Conservation (phyloP, 2,329 filamentous ascomycete species). For the Hortaea werneckii region DNA sequence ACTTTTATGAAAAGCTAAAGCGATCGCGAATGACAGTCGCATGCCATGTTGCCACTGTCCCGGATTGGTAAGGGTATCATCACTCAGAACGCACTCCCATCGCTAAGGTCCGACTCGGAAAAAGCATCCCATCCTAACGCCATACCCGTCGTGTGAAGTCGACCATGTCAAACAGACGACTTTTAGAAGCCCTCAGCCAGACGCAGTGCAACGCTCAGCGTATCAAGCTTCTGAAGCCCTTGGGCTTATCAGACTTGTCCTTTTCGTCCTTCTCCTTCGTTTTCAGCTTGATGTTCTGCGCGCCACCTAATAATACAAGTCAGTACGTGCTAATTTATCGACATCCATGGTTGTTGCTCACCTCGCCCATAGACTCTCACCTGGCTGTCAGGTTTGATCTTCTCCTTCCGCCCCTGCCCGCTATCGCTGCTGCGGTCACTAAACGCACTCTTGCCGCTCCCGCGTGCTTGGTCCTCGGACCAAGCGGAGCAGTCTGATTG, state of each 20-base stretch:
- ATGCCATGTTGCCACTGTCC: too few relatives aligned
- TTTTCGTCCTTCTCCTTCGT: conserved; percentile 27
- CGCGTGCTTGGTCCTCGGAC: conserved; percentile 11
- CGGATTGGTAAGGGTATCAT: too few relatives aligned
- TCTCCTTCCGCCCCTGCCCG: conserved; percentile 28
- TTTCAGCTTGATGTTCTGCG: conserved; percentile 45
- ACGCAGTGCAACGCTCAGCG: background rate
- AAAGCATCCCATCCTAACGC: too few relatives aligned
- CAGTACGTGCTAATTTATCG: background rate
- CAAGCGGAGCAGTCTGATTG: conserved; percentile 21
- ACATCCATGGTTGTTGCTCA: conserved; percentile 22
- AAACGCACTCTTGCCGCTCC: conserved; percentile 6
- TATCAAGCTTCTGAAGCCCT: background rate
- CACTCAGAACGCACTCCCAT: too few relatives aligned
- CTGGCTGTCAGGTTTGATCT: conserved; percentile 39
- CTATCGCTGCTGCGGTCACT: conserved; percentile 21
- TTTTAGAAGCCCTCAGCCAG: too few relatives aligned
- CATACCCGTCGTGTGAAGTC: too few relatives aligned
- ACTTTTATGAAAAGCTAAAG: too few relatives aligned
- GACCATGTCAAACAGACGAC: too few relatives aligned
- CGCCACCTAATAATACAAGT: conserved; percentile 33
- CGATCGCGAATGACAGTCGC: too few relatives aligned
- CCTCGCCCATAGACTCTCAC: conserved; percentile 46
- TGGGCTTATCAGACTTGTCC: conserved; percentile 25
- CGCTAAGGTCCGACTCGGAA: too few relatives aligned